These are phyloP conservation scores for Cymbidium sinense DNA, from an alignment of 106 monocot species.

Conservation along the genomic window DNA sequence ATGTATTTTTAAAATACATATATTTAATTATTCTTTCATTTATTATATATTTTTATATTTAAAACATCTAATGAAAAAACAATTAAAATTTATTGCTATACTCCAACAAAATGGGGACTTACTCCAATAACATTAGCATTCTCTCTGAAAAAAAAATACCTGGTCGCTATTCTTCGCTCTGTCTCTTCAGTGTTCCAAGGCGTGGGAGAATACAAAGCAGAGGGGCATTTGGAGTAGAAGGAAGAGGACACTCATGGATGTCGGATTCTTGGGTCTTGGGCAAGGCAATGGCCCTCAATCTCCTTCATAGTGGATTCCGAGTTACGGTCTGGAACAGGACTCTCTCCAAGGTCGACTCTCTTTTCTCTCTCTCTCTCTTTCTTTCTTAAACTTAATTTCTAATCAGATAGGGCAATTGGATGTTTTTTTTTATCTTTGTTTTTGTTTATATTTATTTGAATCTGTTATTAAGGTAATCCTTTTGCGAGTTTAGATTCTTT, in stretches of 20 bases:
- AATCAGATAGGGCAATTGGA: not conserved
- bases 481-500: not conserved
- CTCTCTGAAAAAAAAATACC: too few relatives aligned
- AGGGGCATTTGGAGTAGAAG: not conserved
- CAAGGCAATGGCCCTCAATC: conserved; percentile 91
- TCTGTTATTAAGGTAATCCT: not conserved
- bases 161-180: too few relatives aligned
- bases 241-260: conserved; percentile 53
- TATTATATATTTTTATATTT: too few relatives aligned
- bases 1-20: too few relatives aligned
- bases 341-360: conserved; percentile 46
- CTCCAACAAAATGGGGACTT: too few relatives aligned
- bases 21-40: too few relatives aligned
- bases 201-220: not conserved
- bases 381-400: not conserved
- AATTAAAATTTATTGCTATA: too few relatives aligned
- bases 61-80: too few relatives aligned
- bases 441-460: not conserved
- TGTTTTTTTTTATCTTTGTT: not conserved
- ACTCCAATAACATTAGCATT: too few relatives aligned
- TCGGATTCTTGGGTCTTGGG: conserved; percentile 97
- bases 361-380: not conserved
- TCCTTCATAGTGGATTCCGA: conserved; percentile 68
- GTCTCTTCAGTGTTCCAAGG: not conserved
- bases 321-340: conserved; percentile 99